These are phyloP conservation scores for Sclerospora graminicola DNA, from an alignment of 352 stramenopile species.

Conservation along the genomic window DNA sequence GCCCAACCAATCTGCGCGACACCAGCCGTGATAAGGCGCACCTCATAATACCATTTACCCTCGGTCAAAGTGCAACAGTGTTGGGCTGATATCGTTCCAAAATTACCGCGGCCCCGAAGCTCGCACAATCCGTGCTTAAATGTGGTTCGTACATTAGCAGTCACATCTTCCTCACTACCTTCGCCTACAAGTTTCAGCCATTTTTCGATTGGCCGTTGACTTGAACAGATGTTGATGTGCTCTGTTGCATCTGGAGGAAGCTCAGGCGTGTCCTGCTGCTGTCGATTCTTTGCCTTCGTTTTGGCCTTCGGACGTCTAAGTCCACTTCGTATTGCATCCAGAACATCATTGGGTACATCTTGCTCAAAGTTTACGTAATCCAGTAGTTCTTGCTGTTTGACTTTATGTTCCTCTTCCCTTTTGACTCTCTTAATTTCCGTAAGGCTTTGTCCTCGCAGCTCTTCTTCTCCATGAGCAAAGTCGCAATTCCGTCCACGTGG, in stretches of 20 bases:
- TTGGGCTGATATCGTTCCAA: slow-evolving; percentile 56
- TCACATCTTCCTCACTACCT: slow-evolving; percentile 8
- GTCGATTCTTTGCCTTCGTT: slow-evolving; percentile 11
- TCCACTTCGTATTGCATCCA: slow-evolving; percentile 58
- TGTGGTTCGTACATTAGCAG: slow-evolving; percentile 23
- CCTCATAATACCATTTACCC: slow-evolving; percentile 88
- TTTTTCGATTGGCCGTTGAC: slow-evolving; percentile 12
- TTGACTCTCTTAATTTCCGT: slow-evolving; percentile 67
- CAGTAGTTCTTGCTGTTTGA: slow-evolving; percentile 56
- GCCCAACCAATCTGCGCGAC: slow-evolving; percentile 91
- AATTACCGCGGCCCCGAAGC: slow-evolving; percentile 61
- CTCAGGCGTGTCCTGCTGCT: slow-evolving; percentile 7
- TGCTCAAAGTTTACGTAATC: slow-evolving; percentile 70
- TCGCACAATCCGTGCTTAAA: slow-evolving; percentile 69
- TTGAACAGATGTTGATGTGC: slow-evolving; percentile 21
- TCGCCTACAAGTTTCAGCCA: slow-evolving; percentile 37
- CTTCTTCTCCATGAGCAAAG: slow-evolving; percentile 76
- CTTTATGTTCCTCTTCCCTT: slow-evolving; percentile 36
- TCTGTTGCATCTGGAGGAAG: slow-evolving; percentile 23
- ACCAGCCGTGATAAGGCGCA: slow-evolving; percentile 79
- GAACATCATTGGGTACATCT: slow-evolving; percentile 48
- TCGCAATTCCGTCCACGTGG: slow-evolving; percentile 70
- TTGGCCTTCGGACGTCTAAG: slow-evolving; percentile 40
- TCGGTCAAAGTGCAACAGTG: slow-evolving; percentile 29
- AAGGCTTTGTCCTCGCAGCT: slow-evolving; percentile 50